These are phyloP conservation scores for Fusarium sp. DNA, from an alignment of 2,329 filamentous ascomycete genomes.

Conservation along the genomic window DNA sequence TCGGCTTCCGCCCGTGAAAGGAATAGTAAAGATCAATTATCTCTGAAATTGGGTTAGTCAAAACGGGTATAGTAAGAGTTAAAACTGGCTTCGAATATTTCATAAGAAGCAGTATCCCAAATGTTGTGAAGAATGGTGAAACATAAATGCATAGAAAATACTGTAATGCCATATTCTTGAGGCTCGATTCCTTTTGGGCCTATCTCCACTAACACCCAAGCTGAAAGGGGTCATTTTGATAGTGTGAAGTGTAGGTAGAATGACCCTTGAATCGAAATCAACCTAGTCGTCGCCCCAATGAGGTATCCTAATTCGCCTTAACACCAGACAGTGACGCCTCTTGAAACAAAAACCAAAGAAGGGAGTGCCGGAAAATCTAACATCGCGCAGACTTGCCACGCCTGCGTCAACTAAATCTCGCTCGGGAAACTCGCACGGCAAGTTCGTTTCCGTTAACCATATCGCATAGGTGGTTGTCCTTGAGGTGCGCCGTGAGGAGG, in stretches of 20 bases:
- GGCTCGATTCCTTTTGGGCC: background rate
- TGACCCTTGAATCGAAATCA: background rate
- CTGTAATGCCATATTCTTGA: background rate
- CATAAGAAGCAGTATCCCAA: background rate
- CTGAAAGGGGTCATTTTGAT: background rate
- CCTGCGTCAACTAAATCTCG: background rate
- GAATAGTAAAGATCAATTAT: background rate
- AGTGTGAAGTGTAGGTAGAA: background rate
- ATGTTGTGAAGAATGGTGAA: background rate
- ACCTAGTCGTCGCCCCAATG: background rate
- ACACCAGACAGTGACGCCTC: conserved; percentile 35
- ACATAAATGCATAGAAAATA: background rate
- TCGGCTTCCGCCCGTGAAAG: background rate
- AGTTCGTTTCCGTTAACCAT: conserved; percentile 36
- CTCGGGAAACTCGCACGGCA: background rate
- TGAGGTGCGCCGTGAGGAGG: conserved; percentile 51
- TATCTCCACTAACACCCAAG: background rate
- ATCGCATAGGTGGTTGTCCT: conserved; percentile 48
- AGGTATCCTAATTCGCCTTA: conserved; percentile 34
- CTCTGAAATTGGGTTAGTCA: background rate
- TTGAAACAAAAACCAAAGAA: conserved; percentile 3
- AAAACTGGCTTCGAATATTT: background rate
- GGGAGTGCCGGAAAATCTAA: background rate
- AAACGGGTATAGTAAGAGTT: background rate
- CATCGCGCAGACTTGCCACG: background rate